Conservation (phyloP, 75 land plant species). For the Pseudotsuga menziesii region DNA sequence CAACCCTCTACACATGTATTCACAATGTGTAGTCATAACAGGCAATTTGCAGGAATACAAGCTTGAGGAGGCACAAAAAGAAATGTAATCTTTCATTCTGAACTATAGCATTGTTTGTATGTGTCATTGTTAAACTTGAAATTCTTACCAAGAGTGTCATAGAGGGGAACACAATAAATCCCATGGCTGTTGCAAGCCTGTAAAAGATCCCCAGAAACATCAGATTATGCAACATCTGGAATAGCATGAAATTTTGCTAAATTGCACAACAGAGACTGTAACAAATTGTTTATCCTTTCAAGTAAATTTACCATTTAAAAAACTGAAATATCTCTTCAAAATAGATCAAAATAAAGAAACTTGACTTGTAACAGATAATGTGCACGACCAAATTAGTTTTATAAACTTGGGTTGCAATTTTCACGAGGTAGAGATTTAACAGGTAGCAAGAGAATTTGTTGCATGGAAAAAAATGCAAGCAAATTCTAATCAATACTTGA, state of each 20-base stretch:
- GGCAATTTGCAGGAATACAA: neutral
- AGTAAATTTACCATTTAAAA: neutral
- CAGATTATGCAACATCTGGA: neutral
- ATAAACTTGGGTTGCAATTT: neutral
- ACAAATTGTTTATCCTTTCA: neutral
- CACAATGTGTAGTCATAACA: neutral
- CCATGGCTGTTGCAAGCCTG: conserved; percentile 95
- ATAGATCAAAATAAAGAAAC: no score
- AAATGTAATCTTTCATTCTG: neutral
- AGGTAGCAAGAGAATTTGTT: neutral
- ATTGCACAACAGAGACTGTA: neutral
- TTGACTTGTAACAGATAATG: no score
- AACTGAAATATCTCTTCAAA: neutral
- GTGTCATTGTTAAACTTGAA: neutral
- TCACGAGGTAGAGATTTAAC: neutral
- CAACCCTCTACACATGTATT: neutral
- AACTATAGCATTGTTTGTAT: neutral
- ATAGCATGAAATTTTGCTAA: neutral
- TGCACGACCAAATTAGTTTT: neutral
- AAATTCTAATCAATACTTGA: neutral
- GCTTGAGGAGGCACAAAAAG: neutral
- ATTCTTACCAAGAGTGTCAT: conserved; percentile 85
- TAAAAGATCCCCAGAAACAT: neutral
- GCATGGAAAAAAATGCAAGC: neutral
- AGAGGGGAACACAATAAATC: conserved; percentile 86